These are phyloP conservation scores for Herpetomonas samuelpessoai DNA, from an alignment of 208 protist species.

Conservation along the genomic window DNA sequence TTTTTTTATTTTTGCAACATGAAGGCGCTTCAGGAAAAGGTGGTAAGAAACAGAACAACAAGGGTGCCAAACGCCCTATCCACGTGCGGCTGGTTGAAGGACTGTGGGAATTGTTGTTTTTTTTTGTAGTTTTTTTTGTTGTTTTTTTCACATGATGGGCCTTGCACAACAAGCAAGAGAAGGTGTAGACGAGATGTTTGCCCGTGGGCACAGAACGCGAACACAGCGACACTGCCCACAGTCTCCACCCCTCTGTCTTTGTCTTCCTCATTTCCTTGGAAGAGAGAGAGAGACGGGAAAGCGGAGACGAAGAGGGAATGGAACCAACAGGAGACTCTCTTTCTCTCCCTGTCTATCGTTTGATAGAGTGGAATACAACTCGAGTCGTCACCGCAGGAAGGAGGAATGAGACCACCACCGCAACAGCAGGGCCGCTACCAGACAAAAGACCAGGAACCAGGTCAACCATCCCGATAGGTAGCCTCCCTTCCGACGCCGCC, in stretches of 20 bases:
- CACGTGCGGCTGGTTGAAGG: neutral
- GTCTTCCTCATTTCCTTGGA: too few species aligned
- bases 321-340: too few species aligned
- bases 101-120: slow-evolving; percentile 9
- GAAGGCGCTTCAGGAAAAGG: neutral
- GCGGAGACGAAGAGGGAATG: too few species aligned
- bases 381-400: too few species aligned
- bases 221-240: too few species aligned
- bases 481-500: neutral
- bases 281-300: too few species aligned
- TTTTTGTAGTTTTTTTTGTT: slow-evolving; percentile 1
- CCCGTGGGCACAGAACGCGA: too few species aligned
- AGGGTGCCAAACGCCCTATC: neutral
- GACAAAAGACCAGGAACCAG: slow-evolving; percentile 12
- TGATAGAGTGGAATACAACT: too few species aligned
- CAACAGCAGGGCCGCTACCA: too few species aligned
- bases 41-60: slow-evolving; percentile 11
- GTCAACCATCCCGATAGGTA: neutral
- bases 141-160: neutral
- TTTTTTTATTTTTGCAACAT: slow-evolving; percentile 15
- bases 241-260: too few species aligned
- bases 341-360: too few species aligned
- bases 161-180: slow-evolving; percentile 14
- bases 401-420: too few species aligned
- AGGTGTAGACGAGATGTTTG: slow-evolving; percentile 6